Evolutionary conservation across 306 rosid species (phyloP).

Genomic region (Cucumis melo): DNA sequence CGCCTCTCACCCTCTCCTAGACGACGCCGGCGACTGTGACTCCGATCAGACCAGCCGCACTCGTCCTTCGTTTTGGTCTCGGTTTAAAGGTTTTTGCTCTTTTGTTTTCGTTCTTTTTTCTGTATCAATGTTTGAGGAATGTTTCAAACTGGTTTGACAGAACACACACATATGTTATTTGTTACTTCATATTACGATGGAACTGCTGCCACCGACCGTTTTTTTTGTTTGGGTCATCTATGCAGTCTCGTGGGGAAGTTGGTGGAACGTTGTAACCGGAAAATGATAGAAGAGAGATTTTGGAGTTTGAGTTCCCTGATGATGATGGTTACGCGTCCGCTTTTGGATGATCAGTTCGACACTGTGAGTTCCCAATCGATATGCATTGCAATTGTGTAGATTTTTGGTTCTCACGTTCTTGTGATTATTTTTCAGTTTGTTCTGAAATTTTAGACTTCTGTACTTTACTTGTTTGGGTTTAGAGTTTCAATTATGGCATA

Average conservation of each 20-base stretch:
- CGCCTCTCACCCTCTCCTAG: no score
- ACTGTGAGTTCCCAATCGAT: slow-evolving; percentile 31
- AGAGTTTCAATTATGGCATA: no score
- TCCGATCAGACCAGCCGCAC: no score
- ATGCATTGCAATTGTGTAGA: background rate
- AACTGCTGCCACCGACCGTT: slow-evolving; percentile 50
- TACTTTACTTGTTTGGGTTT: background rate
- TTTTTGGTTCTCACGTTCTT: background rate
- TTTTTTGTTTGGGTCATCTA: slow-evolving; percentile 29
- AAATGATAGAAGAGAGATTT: slow-evolving; percentile 51
- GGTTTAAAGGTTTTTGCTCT: no score
- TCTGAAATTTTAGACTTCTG: no score
- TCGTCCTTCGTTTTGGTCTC: no score
- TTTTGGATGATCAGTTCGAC: slow-evolving; percentile 81
- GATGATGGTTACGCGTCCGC: slow-evolving; percentile 76
- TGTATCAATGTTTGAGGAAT: no score
- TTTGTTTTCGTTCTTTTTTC: no score
- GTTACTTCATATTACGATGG: slow-evolving; percentile 37
- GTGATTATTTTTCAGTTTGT: background rate
- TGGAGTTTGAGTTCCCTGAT: slow-evolving; percentile 77
- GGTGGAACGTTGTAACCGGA: slow-evolving; percentile 27
- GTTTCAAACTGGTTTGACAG: no score
- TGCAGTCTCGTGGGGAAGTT: background rate
- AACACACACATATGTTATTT: no score
- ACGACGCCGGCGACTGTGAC: no score